A percentile compares a stretch with the other conserved stretches of the same genome.
These are phyloP conservation scores for Hyphopichia burtonii DNA, from an alignment of 1,139 yeast genomes.

Conservation along the genomic window DNA sequence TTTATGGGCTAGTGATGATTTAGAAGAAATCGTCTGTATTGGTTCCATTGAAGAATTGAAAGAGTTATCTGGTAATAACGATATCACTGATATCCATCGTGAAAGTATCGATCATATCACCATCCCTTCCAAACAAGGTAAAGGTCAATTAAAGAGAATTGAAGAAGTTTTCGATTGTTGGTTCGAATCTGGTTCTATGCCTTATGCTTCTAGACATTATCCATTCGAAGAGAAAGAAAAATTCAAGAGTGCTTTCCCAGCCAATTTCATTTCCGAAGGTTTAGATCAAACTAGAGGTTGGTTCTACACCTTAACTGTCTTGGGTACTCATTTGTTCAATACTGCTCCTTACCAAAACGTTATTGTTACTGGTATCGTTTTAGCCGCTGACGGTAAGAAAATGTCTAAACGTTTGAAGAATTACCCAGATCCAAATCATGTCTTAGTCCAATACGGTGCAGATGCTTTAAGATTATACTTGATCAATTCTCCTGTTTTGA, in stretches of 20 bases:
- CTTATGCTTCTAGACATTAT: slow-evolving; percentile 94
- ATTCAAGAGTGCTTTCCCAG: slow-evolving; percentile 86
- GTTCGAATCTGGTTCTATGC: slow-evolving; percentile 99
- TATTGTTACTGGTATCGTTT: slow-evolving; percentile 92
- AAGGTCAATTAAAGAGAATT: slow-evolving; percentile 81
- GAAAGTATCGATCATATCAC: slow-evolving; percentile 88
- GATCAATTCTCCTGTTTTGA: slow-evolving; percentile 94
- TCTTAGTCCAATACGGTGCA: slow-evolving; percentile 90
- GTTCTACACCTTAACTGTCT: slow-evolving; percentile 95
- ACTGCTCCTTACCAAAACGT: slow-evolving; percentile 94
- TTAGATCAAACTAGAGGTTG: slow-evolving; percentile 99
- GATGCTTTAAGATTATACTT: slow-evolving; percentile 94
- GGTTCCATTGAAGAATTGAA: slow-evolving; percentile 87
- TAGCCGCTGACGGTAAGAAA: slow-evolving; percentile 98
- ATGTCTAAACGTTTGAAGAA: slow-evolving; percentile 98
- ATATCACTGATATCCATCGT: slow-evolving; percentile 90
- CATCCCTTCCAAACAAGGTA: slow-evolving; percentile 90
- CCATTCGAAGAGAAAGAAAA: slow-evolving; percentile 84
- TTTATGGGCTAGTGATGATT: slow-evolving; percentile 94
- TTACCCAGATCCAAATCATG: slow-evolving; percentile 89
- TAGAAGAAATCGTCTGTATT: slow-evolving; percentile 86
- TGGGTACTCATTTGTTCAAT: slow-evolving; percentile 93
- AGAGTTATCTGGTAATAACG: slow-evolving; percentile 75
- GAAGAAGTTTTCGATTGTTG: slow-evolving; percentile 99
- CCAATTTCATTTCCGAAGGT: slow-evolving; percentile 97